Conservation (phyloP, 768 basidiomycete genomes). For the Rhodocollybia butyracea region DNA sequence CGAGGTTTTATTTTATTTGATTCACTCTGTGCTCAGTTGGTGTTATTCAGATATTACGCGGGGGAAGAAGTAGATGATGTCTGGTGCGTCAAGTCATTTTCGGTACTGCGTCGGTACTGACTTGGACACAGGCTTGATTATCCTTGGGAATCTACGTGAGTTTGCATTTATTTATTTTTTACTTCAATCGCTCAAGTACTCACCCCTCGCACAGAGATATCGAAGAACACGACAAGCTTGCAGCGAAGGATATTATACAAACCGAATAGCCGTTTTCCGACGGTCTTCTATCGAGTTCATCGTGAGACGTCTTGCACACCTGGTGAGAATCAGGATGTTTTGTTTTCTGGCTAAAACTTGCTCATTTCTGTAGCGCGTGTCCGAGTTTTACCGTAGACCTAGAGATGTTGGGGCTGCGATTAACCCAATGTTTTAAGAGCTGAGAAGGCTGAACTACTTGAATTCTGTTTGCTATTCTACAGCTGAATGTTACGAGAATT, state of each 20-base stretch:
- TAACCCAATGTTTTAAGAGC: no score
- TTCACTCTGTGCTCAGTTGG: slow-evolving; percentile 2
- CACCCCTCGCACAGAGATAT: slow-evolving; percentile 50
- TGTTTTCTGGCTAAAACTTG: not conserved
- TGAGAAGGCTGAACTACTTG: no score
- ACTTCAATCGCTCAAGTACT: not conserved
- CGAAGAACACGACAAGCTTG: slow-evolving; percentile 69
- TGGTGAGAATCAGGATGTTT: not conserved
- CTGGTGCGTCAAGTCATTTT: slow-evolving; percentile 49
- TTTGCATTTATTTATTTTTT: slow-evolving; percentile 3
- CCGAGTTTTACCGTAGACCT: not conserved
- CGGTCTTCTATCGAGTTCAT: not conserved
- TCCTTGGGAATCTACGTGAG: slow-evolving; percentile 79
- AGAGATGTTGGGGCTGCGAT: no score
- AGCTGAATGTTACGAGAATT: no score
- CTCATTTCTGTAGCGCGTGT: not conserved
- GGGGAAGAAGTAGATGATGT: slow-evolving; percentile 73
- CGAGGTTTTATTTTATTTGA: slow-evolving; percentile 19
- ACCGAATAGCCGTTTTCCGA: not conserved
- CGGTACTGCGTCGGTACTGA: not conserved
- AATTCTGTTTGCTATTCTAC: no score
- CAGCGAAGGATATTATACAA: slow-evolving; percentile 36
- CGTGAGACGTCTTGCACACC: not conserved
- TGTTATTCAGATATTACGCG: slow-evolving; percentile 63
- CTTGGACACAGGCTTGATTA: slow-evolving; percentile 65